Conservation (phyloP, 2,329 filamentous ascomycete species). For the Penicillium sp. region DNA sequence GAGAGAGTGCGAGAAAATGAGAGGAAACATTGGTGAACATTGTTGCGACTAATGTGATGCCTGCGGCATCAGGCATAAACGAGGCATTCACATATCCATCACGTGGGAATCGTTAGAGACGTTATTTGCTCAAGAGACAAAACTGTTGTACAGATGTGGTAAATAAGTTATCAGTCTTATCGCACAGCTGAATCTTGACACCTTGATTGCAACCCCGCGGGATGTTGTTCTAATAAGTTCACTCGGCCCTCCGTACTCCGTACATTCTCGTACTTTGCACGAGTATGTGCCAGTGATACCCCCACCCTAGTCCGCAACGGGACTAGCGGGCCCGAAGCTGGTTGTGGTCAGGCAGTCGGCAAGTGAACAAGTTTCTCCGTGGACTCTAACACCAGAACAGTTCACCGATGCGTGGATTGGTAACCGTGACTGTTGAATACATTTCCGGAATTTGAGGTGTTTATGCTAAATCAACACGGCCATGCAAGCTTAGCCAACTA, state of each 20-base stretch:
- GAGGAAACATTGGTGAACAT: no score
- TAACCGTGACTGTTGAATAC: neutral
- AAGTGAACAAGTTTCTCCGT: constrained; percentile 25
- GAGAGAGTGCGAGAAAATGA: no score
- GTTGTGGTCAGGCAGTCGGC: constrained; percentile 18
- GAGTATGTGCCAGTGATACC: constrained; percentile 17
- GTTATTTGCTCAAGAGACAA: neutral
- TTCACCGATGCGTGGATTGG: constrained; percentile 27
- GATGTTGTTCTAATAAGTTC: neutral
- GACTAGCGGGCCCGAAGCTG: constrained; percentile 26
- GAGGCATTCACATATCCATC: neutral
- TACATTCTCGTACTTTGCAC: neutral
- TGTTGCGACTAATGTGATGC: neutral
- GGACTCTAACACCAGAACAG: constrained; percentile 22
- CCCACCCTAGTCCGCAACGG: constrained; percentile 34
- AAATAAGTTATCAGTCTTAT: neutral
- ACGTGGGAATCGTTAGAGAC: neutral
- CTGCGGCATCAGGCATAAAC: neutral
- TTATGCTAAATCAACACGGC: neutral
- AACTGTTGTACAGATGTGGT: no score
- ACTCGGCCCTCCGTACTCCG: neutral
- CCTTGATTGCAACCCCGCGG: neutral
- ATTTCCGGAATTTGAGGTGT: constrained; percentile 1
- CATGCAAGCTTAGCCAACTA: neutral
- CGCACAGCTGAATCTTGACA: neutral